Conservation (phyloP, 2,329 filamentous ascomycete genomes). For the Microcyclospora pomicola region DNA sequence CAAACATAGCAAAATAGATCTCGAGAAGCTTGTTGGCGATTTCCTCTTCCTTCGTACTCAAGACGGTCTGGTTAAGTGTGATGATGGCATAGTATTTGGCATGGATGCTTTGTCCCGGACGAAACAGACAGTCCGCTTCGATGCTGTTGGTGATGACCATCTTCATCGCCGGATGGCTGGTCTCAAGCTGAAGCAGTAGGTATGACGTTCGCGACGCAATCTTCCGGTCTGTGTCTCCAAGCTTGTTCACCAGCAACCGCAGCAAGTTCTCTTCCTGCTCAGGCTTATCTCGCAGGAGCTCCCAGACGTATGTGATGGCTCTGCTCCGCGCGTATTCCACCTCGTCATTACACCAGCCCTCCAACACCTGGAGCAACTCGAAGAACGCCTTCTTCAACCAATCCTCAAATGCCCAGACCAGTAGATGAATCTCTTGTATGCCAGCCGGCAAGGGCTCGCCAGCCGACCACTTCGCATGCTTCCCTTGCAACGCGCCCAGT, state of each 20-base stretch:
- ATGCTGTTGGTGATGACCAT: slow-evolving; percentile 69
- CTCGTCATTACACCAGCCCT: slow-evolving; percentile 88
- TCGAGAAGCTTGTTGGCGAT: slow-evolving; percentile 69
- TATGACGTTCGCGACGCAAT: slow-evolving; percentile 90
- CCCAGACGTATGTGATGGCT: slow-evolving; percentile 81
- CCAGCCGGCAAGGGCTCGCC: slow-evolving; percentile 60
- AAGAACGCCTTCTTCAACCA: slow-evolving; percentile 94
- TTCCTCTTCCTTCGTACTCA: slow-evolving; percentile 69
- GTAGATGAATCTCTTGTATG: slow-evolving; percentile 61
- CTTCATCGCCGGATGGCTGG: slow-evolving; percentile 88
- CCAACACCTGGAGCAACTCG: slow-evolving; percentile 78
- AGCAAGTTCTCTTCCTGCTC: slow-evolving; percentile 94
- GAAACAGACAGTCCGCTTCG: slow-evolving; percentile 76
- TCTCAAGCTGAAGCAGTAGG: slow-evolving; percentile 79
- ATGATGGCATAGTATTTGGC: slow-evolving; percentile 95
- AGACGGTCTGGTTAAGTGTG: slow-evolving; percentile 89
- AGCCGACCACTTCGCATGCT: slow-evolving; percentile 48
- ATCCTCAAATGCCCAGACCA: slow-evolving; percentile 85
- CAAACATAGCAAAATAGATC: slow-evolving; percentile 86
- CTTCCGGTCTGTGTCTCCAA: slow-evolving; percentile 89
- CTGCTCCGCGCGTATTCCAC: slow-evolving; percentile 83
- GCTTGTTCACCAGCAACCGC: slow-evolving; percentile 84
- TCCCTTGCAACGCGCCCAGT: slow-evolving; percentile 53
- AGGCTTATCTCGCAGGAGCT: slow-evolving; percentile 84
- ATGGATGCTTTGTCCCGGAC: slow-evolving; percentile 72